Conservation (phyloP, 768 basidiomycete genomes). For the Termitomyces bulborhizus region DNA sequence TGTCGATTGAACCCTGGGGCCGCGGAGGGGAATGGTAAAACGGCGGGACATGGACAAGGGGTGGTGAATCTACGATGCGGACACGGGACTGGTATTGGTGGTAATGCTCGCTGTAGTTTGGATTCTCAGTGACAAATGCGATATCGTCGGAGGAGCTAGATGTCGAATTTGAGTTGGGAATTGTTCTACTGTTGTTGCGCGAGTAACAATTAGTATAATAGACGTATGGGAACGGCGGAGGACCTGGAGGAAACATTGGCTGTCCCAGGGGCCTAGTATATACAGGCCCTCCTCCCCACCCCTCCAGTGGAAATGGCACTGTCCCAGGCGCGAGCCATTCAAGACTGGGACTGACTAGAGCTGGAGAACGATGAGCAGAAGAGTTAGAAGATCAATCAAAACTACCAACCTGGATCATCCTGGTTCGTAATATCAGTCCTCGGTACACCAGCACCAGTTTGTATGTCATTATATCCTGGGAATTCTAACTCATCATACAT, state of each 20-base stretch:
- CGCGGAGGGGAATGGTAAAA: conserved; percentile 14
- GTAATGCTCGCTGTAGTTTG: conserved; percentile 31
- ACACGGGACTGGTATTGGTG: conserved; percentile 36
- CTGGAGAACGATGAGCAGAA: neutral
- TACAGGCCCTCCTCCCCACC: conserved; percentile 1
- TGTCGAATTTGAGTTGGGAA: conserved; percentile 12
- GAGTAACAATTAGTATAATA: conserved; percentile 10
- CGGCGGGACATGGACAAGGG: conserved; percentile 27
- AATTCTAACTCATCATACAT: neutral
- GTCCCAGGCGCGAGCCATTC: neutral
- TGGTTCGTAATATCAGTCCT: neutral
- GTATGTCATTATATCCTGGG: neutral
- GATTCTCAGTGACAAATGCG: conserved; percentile 31
- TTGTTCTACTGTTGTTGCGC: conserved; percentile 7
- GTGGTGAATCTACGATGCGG: conserved; percentile 24
- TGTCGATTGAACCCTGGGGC: conserved; percentile 13
- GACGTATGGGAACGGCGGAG: conserved; percentile 1
- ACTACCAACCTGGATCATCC: neutral
- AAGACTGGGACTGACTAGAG: neutral
- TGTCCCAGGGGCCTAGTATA: conserved; percentile 4
- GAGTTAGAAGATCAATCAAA: neutral
- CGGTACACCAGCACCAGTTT: neutral
- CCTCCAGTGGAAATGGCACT: neutral
- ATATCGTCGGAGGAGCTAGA: conserved; percentile 24
- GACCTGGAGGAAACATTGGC: conserved; percentile 7